Percentiles rank a stretch among this genome's conserved stretches.
phyloP scores from a whole-genome alignment of 2,329 filamentous ascomycete species.

The Trichophyton rubrum region DNA sequence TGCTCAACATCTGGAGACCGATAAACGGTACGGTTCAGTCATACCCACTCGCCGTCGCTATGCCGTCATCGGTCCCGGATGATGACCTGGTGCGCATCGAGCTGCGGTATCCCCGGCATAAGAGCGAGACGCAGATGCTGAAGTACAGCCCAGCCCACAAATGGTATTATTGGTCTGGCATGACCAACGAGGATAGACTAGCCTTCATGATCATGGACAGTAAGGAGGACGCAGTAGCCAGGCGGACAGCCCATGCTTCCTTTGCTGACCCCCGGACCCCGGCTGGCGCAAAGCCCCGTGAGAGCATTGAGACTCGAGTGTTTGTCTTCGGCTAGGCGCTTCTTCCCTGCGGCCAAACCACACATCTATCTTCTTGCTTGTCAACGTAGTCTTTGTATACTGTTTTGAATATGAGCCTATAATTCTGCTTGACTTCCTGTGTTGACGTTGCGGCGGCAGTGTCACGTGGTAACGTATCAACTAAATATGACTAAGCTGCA shows the following conservation, averaged over 20 bases:
- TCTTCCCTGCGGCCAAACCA: neutral
- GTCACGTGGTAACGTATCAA: too few relatives aligned
- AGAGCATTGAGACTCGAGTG: slow-evolving; percentile 82
- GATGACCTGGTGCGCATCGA: slow-evolving; percentile 59
- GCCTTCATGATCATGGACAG: slow-evolving; percentile 70
- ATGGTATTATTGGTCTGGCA: slow-evolving; percentile 73
- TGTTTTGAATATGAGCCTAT: neutral
- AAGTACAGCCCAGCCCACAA: slow-evolving; percentile 47
- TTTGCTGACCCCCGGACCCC: slow-evolving; percentile 65
- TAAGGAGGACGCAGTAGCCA: slow-evolving; percentile 34
- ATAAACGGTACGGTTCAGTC: slow-evolving; percentile 47
- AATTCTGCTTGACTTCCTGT: too few relatives aligned
- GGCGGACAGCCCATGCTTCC: slow-evolving; percentile 56
- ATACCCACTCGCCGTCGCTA: slow-evolving; percentile 46
- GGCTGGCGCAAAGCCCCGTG: slow-evolving; percentile 55
- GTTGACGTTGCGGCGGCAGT: too few relatives aligned
- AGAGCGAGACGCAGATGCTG: slow-evolving; percentile 63
- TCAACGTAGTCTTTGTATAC: neutral
- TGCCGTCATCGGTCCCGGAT: slow-evolving; percentile 43
- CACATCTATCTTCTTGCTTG: neutral
- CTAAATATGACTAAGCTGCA: too few relatives aligned
- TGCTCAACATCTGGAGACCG: slow-evolving; percentile 79
- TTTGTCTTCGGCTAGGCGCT: slow-evolving; percentile 57
- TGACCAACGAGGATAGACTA: slow-evolving; percentile 59
- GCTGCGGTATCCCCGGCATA: slow-evolving; percentile 58